Evolutionary conservation across 1,284 basidiomycete genomes (phyloP).

Genomic region (Cryptococcus sp.): DNA sequence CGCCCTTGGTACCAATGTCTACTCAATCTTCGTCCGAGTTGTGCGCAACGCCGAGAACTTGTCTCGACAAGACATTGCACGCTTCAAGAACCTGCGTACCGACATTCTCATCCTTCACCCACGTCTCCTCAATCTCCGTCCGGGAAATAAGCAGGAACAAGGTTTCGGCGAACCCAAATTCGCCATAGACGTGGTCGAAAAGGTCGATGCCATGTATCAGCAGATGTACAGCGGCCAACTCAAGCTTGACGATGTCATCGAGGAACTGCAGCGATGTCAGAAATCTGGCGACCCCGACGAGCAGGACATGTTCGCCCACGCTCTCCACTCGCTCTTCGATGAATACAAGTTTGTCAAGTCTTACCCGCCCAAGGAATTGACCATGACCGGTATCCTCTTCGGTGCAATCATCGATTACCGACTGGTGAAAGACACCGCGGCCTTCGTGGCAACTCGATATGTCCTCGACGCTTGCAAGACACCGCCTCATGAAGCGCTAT

Average conservation of each 20-base stretch:
- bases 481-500: slow-evolving; percentile 80
- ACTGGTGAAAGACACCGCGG: slow-evolving; percentile 91
- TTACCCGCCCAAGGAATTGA: slow-evolving; percentile 89
- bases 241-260: slow-evolving; percentile 90
- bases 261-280: slow-evolving; percentile 81
- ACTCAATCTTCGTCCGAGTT: slow-evolving; percentile 86
- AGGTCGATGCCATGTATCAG: slow-evolving; percentile 94
- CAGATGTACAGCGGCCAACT: slow-evolving; percentile 93
- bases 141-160: slow-evolving; percentile 84
- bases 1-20: slow-evolving; percentile 63
- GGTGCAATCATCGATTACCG: slow-evolving; percentile 94
- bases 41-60: slow-evolving; percentile 65
- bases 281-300: slow-evolving; percentile 80
- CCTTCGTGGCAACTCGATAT: slow-evolving; percentile 96
- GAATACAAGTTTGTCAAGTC: slow-evolving; percentile 99
- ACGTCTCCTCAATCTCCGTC: slow-evolving; percentile 91
- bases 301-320: slow-evolving; percentile 96
- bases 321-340: slow-evolving; percentile 98
- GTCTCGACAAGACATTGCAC: slow-evolving; percentile 71
- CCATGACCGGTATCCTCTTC: slow-evolving; percentile 95
- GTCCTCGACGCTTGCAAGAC: slow-evolving; percentile 91
- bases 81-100: slow-evolving; percentile 90
- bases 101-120: slow-evolving; percentile 94
- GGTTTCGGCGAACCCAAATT: slow-evolving; percentile 90
- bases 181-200: slow-evolving; percentile 81